Evolutionary conservation across 345 rosid genomes (phyloP), one percentile per base, ranked within the genome.

Genomic region (Ailanthus altissimus): DNA sequence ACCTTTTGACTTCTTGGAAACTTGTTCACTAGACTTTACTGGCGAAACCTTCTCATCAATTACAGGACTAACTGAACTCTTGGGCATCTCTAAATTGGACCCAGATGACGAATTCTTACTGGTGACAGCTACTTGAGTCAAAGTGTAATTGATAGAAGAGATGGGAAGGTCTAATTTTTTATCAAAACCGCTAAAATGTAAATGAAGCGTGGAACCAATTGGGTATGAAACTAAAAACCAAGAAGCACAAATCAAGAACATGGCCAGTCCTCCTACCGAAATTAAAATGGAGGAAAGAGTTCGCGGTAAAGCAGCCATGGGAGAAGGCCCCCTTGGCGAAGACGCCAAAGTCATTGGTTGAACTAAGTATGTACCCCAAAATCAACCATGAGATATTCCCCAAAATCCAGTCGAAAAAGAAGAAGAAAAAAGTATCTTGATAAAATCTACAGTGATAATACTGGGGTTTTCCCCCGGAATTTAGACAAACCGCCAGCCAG

Each of bases 181-280:
- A 74, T 89, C 91, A 69, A 85, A 69, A 40, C 91, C 87, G n/a
- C 88, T 90, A 77, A 93, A 90, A 53, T 90, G 85, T 9, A 86
- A 86, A 57, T 80, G 84, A 38, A 91, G 80, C 4, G 90, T 84
- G 13, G 93, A 85, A 81, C 90, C 79, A 25, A 88, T 78, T 0
- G 97, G 98, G 74, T 81, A 76, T 1, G 91, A 87, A 72, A 90
- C 83, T 28, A 89, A 80, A 81, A 94, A 82, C 86, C 82, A 80
- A 23, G 97, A 92, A 75, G 89, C 97, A 60, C 91, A 72, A 71
- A 91, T 43, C 83, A 93, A 78, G 83, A 93, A 86, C 74, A 86
- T 47, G 32, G 93, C 91, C 69, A 93, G 82, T 45, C 94, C 93
- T 73, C 87, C 98, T 43, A 88, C 81, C 15, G 89, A 81, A 69